Conservation (phyloP, 2,329 filamentous ascomycete species). For the Didymella exigua region DNA sequence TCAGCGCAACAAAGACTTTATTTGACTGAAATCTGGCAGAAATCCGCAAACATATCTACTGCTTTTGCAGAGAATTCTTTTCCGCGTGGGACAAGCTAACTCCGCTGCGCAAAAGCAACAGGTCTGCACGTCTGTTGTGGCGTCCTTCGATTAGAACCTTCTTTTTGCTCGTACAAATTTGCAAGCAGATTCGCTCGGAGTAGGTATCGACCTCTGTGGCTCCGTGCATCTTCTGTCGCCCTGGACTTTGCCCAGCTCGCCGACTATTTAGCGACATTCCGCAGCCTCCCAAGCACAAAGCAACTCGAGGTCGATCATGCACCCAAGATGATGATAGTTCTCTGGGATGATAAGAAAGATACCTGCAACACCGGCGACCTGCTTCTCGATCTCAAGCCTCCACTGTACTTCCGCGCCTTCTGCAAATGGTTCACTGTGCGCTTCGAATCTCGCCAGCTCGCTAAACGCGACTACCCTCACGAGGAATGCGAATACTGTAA, state of each 20-base stretch:
- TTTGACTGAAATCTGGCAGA: conserved; percentile 1
- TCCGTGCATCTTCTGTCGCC: not conserved
- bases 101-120: not conserved
- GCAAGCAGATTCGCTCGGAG: conserved; percentile 13
- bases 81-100: not conserved
- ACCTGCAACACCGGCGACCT: not conserved
- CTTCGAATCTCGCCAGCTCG: not conserved
- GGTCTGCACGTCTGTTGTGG: not conserved
- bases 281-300: not conserved
- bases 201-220: conserved; percentile 18
- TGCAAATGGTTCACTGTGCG: not conserved
- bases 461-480: not conserved
- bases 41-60: conserved; percentile 24
- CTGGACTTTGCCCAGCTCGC: conserved; percentile 1
- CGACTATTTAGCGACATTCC: conserved; percentile 3
- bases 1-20: not conserved
- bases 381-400: not conserved
- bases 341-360: not conserved
- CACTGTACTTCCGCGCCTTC: not conserved
- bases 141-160: not conserved
- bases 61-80: conserved; percentile 6
- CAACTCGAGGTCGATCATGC: not conserved
- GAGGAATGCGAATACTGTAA: not conserved
- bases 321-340: not conserved
- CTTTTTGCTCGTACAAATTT: conserved; percentile 7